Conservation (phyloP, 129 eudicot genomes). For the Apium graveolens region DNA sequence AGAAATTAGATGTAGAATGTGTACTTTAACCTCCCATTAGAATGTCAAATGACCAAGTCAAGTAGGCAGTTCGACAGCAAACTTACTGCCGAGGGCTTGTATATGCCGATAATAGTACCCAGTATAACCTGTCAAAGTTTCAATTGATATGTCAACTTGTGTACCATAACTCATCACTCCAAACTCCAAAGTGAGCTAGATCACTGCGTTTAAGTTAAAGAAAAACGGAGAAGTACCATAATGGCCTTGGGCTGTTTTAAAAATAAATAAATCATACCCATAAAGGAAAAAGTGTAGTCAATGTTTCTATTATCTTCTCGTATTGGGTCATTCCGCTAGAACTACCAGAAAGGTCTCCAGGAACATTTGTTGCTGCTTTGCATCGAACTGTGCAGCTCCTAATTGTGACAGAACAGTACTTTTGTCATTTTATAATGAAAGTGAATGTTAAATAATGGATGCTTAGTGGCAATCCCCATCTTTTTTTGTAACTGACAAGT, state of each 20-base stretch:
- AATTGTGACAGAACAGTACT: slow-evolving; percentile 17
- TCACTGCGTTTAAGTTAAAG: neutral
- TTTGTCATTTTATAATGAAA: neutral
- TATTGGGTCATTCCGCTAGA: slow-evolving; percentile 65
- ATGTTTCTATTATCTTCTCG: slow-evolving; percentile 76
- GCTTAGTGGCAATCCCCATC: too few species aligned
- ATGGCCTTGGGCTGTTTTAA: neutral
- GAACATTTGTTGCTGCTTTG: slow-evolving; percentile 68
- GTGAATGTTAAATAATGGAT: neutral
- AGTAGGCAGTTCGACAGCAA: neutral
- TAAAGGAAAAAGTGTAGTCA: slow-evolving; percentile 94
- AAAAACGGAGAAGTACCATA: neutral
- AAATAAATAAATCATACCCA: slow-evolving; percentile 55
- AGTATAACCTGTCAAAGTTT: slow-evolving; percentile 69
- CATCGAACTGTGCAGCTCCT: slow-evolving; percentile 52
- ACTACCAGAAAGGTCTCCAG: slow-evolving; percentile 71
- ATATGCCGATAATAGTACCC: slow-evolving; percentile 88
- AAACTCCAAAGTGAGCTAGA: neutral
- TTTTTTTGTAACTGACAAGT: neutral
- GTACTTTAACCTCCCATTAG: neutral
- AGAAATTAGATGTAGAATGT: neutral
- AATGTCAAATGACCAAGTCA: neutral
- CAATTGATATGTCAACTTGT: slow-evolving; percentile 6
- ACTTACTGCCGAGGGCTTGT: slow-evolving; percentile 83
- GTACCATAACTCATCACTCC: neutral